These are phyloP conservation scores for Monosporascus sp. DNA, from an alignment of 2,329 filamentous ascomycete species.

Conservation along the genomic window DNA sequence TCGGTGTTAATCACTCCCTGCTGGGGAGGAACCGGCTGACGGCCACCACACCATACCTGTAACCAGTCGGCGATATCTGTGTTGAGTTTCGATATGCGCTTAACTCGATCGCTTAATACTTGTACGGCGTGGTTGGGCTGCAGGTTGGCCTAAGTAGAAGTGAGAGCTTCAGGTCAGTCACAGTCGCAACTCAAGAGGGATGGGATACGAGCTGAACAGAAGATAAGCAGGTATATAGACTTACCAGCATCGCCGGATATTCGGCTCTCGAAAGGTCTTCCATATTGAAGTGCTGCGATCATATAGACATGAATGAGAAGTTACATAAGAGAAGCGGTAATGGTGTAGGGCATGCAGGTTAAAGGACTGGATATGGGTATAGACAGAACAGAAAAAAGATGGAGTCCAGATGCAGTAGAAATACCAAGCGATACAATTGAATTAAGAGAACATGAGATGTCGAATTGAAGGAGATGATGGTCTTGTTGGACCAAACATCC, in stretches of 20 bases:
- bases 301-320: conserved; percentile 23
- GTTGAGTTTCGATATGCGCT: conserved; percentile 81
- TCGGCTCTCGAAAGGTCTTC: conserved; percentile 78
- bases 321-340: conserved; percentile 15
- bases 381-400: conserved; percentile 5
- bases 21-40: background rate
- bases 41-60: conserved; percentile 56
- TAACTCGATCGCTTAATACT: conserved; percentile 79
- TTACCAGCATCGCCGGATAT: conserved; percentile 92
- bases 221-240: conserved; percentile 24
- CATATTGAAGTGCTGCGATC: conserved; percentile 41
- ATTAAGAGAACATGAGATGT: conserved; percentile 13
- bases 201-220: too few species aligned
- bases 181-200: conserved; percentile 2
- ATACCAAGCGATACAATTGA: background rate
- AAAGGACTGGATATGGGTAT: too few species aligned
- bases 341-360: conserved; percentile 21
- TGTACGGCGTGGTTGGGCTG: conserved; percentile 76
- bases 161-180: conserved; percentile 6
- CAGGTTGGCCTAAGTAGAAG: conserved; percentile 61
- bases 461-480: conserved; percentile 4
- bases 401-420: conserved; percentile 8
- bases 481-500: conserved; percentile 2
- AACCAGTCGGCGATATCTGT: conserved; percentile 93
- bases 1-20: conserved; percentile 1